Conservation (phyloP, 129 eudicot species). For the Rutidosis leptorrhynchoides region DNA sequence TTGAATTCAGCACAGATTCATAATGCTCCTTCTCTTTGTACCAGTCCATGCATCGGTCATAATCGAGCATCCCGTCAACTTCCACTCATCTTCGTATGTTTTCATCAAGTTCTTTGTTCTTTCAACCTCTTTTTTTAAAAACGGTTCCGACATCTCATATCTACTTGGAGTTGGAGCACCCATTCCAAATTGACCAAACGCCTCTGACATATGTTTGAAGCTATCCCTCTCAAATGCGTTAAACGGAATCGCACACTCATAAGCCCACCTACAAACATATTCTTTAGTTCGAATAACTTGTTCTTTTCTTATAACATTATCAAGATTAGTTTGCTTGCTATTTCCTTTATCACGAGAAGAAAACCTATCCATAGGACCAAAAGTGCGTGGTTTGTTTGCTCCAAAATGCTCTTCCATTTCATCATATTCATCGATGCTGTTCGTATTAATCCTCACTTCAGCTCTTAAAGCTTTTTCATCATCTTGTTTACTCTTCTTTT, state of each 20-base stretch:
- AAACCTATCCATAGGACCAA: not conserved
- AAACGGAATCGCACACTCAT: not conserved
- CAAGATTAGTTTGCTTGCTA: not conserved
- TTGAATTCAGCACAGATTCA: too few relatives aligned
- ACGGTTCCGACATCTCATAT: slow-evolving; percentile 1
- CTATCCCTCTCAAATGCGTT: not conserved
- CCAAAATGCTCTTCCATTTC: not conserved
- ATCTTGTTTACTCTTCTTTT: slow-evolving; percentile 1
- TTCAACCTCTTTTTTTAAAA: slow-evolving; percentile 1
- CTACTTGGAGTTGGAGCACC: not conserved
- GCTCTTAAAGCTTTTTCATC: slow-evolving; percentile 6
- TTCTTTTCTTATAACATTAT: not conserved
- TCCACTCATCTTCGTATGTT: slow-evolving; percentile 2
- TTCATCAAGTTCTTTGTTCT: not conserved
- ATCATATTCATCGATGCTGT: not conserved
- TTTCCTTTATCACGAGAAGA: not conserved
- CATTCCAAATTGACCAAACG: not conserved
- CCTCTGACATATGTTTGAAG: not conserved
- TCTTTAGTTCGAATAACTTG: not conserved
- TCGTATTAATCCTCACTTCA: not conserved
- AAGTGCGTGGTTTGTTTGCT: not conserved
- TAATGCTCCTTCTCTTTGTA: slow-evolving; percentile 2
- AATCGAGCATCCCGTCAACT: slow-evolving; percentile 6
- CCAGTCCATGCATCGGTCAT: not conserved
- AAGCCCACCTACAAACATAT: slow-evolving; percentile 10